These are phyloP conservation scores for Xylona heveae DNA, from an alignment of 495 filamentous ascomycete species.

Conservation along the genomic window DNA sequence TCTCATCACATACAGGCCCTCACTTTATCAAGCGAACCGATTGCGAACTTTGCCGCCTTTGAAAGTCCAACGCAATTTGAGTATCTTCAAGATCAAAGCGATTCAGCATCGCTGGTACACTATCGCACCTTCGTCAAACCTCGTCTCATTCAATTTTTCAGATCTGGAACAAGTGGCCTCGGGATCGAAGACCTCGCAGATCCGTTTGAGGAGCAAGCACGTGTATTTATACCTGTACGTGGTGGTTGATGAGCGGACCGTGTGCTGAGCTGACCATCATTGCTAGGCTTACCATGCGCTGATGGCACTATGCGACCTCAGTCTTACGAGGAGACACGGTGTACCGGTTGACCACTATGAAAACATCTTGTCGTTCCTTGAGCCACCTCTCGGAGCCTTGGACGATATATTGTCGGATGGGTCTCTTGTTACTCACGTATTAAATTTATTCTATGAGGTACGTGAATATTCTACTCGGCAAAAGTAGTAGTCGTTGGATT, in stretches of 20 bases:
- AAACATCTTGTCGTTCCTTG: constrained; percentile 17
- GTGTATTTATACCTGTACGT: background rate
- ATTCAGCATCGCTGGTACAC: too few species aligned
- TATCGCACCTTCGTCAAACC: too few species aligned
- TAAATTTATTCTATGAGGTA: constrained; percentile 39
- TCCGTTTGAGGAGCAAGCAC: background rate
- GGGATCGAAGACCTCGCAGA: too few species aligned
- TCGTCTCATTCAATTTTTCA: too few species aligned
- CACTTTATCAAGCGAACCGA: too few species aligned
- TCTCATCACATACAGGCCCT: too few species aligned
- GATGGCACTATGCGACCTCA: constrained; percentile 35
- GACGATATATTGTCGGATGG: constrained; percentile 32
- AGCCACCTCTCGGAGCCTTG: background rate
- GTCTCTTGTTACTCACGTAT: constrained; percentile 33
- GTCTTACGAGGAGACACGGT: constrained; percentile 25
- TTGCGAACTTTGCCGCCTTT: too few species aligned
- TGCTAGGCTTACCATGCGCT: constrained; percentile 36
- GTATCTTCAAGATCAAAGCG: too few species aligned
- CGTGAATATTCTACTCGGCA: constrained; percentile 5
- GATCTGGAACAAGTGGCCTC: too few species aligned
- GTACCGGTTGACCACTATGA: constrained; percentile 32
- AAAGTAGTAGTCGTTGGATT: background rate
- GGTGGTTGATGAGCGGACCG: background rate
- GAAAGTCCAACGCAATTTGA: too few species aligned
- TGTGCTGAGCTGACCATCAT: constrained; percentile 5